Evolutionary conservation across 1,139 yeast genomes (phyloP), one percentile per base, ranked within the genome.

Genomic region (Debaryomycetaceae sp.): DNA sequence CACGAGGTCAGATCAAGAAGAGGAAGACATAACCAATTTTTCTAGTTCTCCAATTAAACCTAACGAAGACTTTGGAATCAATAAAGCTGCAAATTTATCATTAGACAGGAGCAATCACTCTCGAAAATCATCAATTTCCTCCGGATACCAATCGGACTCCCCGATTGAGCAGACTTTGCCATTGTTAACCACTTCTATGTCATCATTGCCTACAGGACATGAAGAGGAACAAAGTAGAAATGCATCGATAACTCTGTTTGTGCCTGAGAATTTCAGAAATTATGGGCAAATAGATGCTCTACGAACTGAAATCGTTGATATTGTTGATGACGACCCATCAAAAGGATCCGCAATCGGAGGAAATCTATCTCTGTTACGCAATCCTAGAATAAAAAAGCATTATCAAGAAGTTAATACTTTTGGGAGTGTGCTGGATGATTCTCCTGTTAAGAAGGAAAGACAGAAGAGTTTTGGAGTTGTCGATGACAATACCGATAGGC

Each of bases 101-200:
- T 22, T 22, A 11, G 26, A 11, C 11, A 32, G 37, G 17, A 32
- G 30, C 1, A 22, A 33, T 6, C 18, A 30, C 17, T 42, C 45
- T 7, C 37, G 42, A 22, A 30, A 48, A 15, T 59, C 67, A 1
- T 66, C 73, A 0, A 31, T 53, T 3, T 48, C 58, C 3, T 66
- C 70, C 30, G 43, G 44, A 3, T 45, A 48, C 5, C 17, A 31
- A n/a, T 39, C 45, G 19, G 58, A 59, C 33, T 26, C 53, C 4
- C 67, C 67, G 1, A 45, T 64, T 16, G 75, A 70, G 17, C 73
- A 65, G 46, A 64, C 68, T 2, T 54, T 70, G 22, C 78, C 77
- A 8, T 53, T 72, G 19, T 55, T 72, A 15, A 53, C 56, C 14
- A 48, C 55, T 36, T 65, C 74, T 1, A 55, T 58, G 5, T 50